Evolutionary conservation across 1,284 basidiomycete genomes (phyloP).

Genomic region (Malassezia vespertilionis): DNA sequence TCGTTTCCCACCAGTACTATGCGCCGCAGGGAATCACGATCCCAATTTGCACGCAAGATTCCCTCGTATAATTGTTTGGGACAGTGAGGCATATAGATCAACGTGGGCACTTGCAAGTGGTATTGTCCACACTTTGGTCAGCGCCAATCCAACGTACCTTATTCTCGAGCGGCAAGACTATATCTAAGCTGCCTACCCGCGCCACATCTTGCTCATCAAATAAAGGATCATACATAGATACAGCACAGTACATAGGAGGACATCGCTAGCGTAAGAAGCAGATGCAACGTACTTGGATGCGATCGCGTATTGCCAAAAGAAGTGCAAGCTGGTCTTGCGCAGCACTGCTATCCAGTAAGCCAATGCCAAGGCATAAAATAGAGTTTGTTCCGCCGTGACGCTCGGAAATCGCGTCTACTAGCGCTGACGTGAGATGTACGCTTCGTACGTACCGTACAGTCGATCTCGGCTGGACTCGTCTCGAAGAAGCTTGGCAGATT

Average conservation of each 20-base stretch:
- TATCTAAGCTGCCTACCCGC: not conserved
- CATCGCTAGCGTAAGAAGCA: not conserved
- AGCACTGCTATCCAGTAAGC: not conserved
- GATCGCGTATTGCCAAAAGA: not conserved
- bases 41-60: slow-evolving; percentile 20
- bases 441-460: not conserved
- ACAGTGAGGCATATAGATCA: slow-evolving; percentile 24
- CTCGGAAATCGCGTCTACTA: not conserved
- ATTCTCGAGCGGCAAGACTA: not conserved
- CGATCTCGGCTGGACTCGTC: not conserved
- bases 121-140: slow-evolving; percentile 10
- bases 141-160: slow-evolving; percentile 1
- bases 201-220: slow-evolving; percentile 7
- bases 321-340: slow-evolving; percentile 9
- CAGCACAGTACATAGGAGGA: not conserved
- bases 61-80: slow-evolving; percentile 19
- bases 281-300: not conserved
- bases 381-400: not conserved
- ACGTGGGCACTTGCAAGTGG: slow-evolving; percentile 9
- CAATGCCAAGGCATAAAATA: slow-evolving; percentile 14
- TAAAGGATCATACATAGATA: slow-evolving; percentile 10
- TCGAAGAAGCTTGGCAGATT: too few species aligned
- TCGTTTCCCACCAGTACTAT: slow-evolving; percentile 18
- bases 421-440: not conserved
- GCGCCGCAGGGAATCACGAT: not conserved